A percentile compares a stretch with the other conserved stretches of the same genome.
These are phyloP conservation scores for Senna siamea DNA, from an alignment of 306 rosid species.

Conservation along the genomic window DNA sequence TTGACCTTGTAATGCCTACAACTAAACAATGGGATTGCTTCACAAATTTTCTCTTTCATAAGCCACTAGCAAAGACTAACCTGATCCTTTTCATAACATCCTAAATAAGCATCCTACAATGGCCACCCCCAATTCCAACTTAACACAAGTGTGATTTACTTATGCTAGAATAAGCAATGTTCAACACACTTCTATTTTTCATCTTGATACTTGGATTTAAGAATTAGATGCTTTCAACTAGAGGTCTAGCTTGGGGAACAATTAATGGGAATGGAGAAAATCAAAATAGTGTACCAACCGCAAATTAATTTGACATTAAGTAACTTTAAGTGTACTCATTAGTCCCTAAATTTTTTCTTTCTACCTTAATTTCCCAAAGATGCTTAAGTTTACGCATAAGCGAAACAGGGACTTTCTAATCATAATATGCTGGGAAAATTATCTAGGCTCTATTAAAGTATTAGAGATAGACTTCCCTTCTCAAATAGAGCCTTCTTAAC, in stretches of 20 bases:
- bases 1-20: too few species aligned
- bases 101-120: constrained; percentile 6
- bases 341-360: neutral
- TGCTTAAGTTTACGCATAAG: neutral
- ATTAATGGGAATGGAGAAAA: neutral
- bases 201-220: neutral
- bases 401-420: neutral
- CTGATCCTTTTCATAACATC: neutral
- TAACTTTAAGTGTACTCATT: neutral
- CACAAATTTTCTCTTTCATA: neutral
- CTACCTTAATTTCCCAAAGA: too few species aligned
- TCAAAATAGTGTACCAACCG: neutral
- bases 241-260: neutral
- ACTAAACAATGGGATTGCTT: neutral
- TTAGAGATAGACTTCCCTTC: neutral
- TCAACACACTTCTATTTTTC: neutral
- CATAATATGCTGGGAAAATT: neutral
- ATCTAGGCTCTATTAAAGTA: neutral
- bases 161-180: constrained; percentile 11
- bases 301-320: neutral
- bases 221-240: neutral
- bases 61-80: constrained; percentile 6
- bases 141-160: neutral
- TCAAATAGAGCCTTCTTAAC: constrained; percentile 7
- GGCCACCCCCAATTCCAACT: constrained; percentile 16